Evolutionary conservation across 352 stramenopile species (phyloP).

Genomic region (Pythium apleroticum): DNA sequence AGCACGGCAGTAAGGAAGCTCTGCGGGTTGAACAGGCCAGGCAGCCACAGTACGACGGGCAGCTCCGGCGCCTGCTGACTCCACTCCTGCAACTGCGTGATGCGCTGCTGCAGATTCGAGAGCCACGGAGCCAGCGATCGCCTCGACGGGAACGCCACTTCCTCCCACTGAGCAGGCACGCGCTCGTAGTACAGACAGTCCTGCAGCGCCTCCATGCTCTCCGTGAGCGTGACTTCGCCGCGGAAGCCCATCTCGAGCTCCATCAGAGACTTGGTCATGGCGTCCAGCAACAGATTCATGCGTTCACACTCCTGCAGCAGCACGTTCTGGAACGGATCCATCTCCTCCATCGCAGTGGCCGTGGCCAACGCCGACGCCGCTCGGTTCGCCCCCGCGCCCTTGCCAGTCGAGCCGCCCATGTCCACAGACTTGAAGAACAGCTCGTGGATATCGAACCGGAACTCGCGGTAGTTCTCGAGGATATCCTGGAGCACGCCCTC

Average conservation of each 20-base stretch:
- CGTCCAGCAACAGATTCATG: conserved; percentile 82
- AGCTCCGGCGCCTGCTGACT: conserved; percentile 69
- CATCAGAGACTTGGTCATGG: conserved; percentile 75
- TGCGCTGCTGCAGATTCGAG: conserved; percentile 80
- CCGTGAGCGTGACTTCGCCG: conserved; percentile 88
- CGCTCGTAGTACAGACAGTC: conserved; percentile 74
- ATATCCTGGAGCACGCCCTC: conserved; percentile 90
- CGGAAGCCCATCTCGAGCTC: conserved; percentile 88
- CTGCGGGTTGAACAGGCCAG: conserved; percentile 83
- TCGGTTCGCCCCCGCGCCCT: neutral
- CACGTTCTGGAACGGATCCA: conserved; percentile 91
- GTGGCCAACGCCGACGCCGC: conserved; percentile 21
- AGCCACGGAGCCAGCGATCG: conserved; percentile 83
- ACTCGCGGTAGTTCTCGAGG: conserved; percentile 87
- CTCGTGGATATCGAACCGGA: conserved; percentile 82
- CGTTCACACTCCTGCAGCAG: conserved; percentile 89
- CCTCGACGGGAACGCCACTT: conserved; percentile 75
- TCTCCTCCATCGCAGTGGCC: conserved; percentile 55
- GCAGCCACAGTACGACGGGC: conserved; percentile 82
- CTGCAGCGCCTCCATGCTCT: conserved; percentile 85
- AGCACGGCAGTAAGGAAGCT: conserved; percentile 85
- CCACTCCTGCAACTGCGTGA: conserved; percentile 89
- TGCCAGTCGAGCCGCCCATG: neutral
- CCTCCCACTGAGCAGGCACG: conserved; percentile 74
- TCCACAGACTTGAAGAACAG: conserved; percentile 66